Conservation (phyloP, 202 grass and related monocot genomes). For the Setaria italica region DNA sequence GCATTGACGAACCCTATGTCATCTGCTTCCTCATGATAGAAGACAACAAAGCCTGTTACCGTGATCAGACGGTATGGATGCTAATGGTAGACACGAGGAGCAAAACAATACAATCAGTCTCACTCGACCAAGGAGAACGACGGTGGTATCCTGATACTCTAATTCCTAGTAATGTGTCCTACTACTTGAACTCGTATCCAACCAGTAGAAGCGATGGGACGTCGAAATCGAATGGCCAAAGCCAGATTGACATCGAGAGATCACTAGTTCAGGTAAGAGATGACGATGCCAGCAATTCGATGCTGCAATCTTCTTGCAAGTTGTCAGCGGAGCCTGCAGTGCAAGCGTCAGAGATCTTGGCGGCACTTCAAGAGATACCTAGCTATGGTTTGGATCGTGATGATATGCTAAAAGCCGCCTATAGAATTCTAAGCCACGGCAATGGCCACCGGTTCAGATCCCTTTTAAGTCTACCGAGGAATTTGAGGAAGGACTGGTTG, state of each 20-base stretch:
- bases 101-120: neutral
- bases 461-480: neutral
- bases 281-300: neutral
- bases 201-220: neutral
- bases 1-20: neutral
- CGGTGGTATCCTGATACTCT: neutral
- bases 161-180: neutral
- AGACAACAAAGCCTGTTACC: no score
- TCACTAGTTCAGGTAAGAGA: no score
- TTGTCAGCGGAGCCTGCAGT: neutral
- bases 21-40: neutral
- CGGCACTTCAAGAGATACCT: neutral
- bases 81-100: neutral
- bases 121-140: neutral
- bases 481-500: slow-evolving; percentile 4
- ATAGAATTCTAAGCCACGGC: neutral
- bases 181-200: neutral
- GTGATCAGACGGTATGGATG: no score
- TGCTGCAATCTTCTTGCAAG: neutral
- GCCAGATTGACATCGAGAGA: neutral
- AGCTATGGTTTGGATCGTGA: neutral
- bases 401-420: neutral
- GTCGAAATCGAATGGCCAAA: neutral
- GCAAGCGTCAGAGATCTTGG: neutral
- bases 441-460: neutral